Percentiles rank a stretch among this genome's conserved stretches.
phyloP scores from a whole-genome alignment of 164 flowering plant species.

The Litsea cubeba region DNA sequence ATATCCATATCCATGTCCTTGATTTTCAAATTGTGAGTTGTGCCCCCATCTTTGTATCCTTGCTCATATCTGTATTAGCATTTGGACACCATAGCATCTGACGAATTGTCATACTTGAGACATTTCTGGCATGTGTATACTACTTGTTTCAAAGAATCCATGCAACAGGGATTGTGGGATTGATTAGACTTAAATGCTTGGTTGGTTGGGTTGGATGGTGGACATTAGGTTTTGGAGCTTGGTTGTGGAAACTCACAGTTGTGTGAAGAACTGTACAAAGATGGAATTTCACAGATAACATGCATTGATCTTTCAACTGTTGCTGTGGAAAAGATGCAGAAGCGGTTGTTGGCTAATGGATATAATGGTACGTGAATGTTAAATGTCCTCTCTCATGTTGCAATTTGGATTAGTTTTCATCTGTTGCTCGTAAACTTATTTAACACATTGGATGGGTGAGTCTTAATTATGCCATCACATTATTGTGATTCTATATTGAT shows the following conservation, averaged over 20 bases:
- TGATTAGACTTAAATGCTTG: too few relatives aligned
- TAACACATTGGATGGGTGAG: neutral
- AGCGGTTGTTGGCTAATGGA: slow-evolving; percentile 44
- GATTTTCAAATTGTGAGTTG: too few relatives aligned
- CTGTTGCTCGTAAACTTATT: too few relatives aligned
- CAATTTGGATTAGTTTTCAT: neutral
- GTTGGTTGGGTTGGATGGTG: neutral
- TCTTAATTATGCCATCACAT: neutral
- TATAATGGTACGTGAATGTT: slow-evolving; percentile 43
- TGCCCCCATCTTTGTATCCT: too few relatives aligned
- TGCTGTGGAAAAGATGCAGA: slow-evolving; percentile 80
- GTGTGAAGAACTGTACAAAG: slow-evolving; percentile 62
- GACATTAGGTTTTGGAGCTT: slow-evolving; percentile 73
- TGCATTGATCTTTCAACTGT: slow-evolving; percentile 83
- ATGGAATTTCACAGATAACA: slow-evolving; percentile 71
- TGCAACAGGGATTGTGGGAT: too few relatives aligned
- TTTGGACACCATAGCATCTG: too few relatives aligned
- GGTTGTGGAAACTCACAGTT: slow-evolving; percentile 93
- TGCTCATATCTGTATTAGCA: too few relatives aligned
- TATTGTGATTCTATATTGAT: neutral
- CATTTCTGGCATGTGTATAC: too few relatives aligned
- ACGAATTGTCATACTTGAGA: too few relatives aligned
- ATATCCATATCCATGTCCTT: too few relatives aligned
- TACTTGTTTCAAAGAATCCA: neutral
- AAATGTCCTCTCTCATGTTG: neutral